Evolutionary conservation across 2,329 filamentous ascomycete genomes (phyloP), one percentile per base, ranked within the genome.

Genomic region (Penicillium sp.): DNA sequence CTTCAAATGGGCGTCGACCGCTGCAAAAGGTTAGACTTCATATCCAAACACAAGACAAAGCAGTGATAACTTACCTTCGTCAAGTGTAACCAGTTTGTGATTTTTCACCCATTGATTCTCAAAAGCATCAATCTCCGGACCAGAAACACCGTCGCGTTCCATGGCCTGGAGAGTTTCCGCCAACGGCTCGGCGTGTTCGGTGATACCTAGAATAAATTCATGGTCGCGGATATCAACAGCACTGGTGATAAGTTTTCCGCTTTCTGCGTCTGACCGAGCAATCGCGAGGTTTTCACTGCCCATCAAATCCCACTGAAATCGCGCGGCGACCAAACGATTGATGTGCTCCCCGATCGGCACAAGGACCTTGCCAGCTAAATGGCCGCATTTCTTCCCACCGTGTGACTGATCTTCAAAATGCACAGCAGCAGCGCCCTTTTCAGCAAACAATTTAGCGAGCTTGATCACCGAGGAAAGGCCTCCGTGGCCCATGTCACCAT

Each of bases 261-360:
- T 96, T 74, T 97, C 94, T 0, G 91, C 95, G 73, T 99, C 94
- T 1, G 94, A 97, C 57, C 94, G 87, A 2, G 94, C 94, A 69
- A 99, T 94, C 43, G 97, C 85, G 3, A 97, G 81, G 71, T 96
- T 97, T 77, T 99, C 94, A 52, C 85, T 87, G 47, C 93, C 94
- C 93, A 99, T 97, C 65, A 97, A 81, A 68, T 99, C 94, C 93
- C 93, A 99, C 70, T 99, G 94, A 77, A 96, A 97, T 59, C 94
- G 87, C 3, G 93, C 87, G 1, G 94, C 92, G 20, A 91, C 87
- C 4, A 99, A 84, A 26, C 94, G 87, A 77, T 96, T 97, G 79
- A 97, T 96, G 77, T 99, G 94, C 71, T 97, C 94, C 59, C 91
- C 89, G 0, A 92, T 85, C 0, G 94, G 93, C 2, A 97, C 94